Base-by-base conservation (phyloP, 2,329 filamentous ascomycete species). In the Polychaeton citri region DNA sequence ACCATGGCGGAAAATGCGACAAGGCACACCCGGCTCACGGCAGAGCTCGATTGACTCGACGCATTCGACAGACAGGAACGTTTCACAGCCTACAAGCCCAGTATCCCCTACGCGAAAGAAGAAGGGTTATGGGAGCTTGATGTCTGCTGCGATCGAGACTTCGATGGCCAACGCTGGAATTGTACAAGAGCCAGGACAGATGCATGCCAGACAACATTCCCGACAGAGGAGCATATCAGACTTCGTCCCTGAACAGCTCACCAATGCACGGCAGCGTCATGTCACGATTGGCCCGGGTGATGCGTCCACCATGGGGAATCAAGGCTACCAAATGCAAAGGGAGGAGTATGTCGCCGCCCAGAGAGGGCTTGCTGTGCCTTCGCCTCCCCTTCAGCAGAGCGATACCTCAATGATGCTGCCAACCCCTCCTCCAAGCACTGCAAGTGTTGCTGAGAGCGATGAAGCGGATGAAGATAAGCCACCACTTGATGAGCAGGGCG, bases 211-310 rank as follows among this genome's bases (percentile, higher is more conserved):
- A 17, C 81, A 84, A 55, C 39, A 55, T 38, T 65, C 66, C 9
- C 73, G 82, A 40, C 86, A 90, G 55, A 72, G 87, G 48, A 95
- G 87, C 58, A 64, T 90, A 18, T 94, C 86, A 62, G 87, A 95
- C 45, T 94, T 93, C 57, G 70, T 76, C 0, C 85, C 86, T 2
- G 81, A 90, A 36, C 64, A 73, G 4, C 65, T 79, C 44, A 68
- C 76, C 30, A 71, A 81, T 34, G 69, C 79, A 1, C 81, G 76
- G 51, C 62, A 65, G 20, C 74, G 85, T 30, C 78, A 84, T 43
- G 71, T 82, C 37, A 83, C 80, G 0, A 76, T 90, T 12, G 76
- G 76, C 1, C 66, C 76, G 2, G 45, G 68, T 50, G 48, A 59
- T 48, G 30, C 62, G 17, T 66, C 71, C 21, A 61, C 61, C 21